Evolutionary conservation across 2,329 filamentous ascomycete species (phyloP).

Genomic region (Colletotrichum sp.): DNA sequence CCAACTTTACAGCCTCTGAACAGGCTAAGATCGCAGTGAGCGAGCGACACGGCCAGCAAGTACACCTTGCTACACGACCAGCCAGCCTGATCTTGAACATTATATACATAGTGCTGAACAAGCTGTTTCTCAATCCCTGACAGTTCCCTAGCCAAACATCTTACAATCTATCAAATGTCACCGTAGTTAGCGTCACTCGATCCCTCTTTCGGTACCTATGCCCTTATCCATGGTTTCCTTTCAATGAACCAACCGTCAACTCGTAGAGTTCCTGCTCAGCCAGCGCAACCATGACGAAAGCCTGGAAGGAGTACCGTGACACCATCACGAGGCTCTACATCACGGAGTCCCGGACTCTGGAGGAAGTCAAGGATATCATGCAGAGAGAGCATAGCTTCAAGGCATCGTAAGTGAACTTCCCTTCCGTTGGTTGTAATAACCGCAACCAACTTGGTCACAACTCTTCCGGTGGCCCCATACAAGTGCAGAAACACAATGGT

Average conservation of each 20-base stretch:
- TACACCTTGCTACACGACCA: not conserved
- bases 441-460: not conserved
- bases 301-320: slow-evolving; percentile 41
- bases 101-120: not conserved
- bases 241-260: not conserved
- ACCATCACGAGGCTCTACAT: slow-evolving; percentile 46
- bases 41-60: not conserved
- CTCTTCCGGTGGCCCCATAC: not conserved
- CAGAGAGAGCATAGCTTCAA: slow-evolving; percentile 40
- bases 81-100: not conserved
- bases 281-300: slow-evolving; percentile 45
- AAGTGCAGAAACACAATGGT: not conserved
- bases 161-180: not conserved
- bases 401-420: slow-evolving; percentile 41
- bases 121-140: not conserved
- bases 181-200: not conserved
- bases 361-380: slow-evolving; percentile 46
- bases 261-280: not conserved
- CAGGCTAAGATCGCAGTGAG: not conserved
- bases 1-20: not conserved
- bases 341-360: slow-evolving; percentile 39
- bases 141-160: not conserved
- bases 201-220: not conserved
- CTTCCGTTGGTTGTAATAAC: no score
- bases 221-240: not conserved